A percentile compares a stretch with the other conserved stretches of the same genome.
phyloP scores from a whole-genome alignment of 108 stramenopile genomes.

The Cyclotella sp. region DNA sequence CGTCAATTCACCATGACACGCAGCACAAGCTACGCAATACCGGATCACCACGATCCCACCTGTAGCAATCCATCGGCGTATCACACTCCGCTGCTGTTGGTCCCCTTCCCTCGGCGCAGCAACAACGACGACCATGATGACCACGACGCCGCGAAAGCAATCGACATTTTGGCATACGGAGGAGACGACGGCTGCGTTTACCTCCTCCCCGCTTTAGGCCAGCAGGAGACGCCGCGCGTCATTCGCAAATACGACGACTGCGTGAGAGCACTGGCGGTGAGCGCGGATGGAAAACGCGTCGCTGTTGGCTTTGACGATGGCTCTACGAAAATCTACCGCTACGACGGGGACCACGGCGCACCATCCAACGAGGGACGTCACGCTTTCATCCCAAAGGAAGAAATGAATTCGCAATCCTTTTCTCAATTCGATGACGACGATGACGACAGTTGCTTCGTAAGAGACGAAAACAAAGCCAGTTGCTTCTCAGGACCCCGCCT shows the following conservation, averaged over 20 bases:
- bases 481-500: slow-evolving; percentile 56
- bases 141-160: too few species aligned
- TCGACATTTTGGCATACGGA: slow-evolving; percentile 68
- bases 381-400: neutral
- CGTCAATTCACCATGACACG: too few species aligned
- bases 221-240: neutral
- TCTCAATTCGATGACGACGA: slow-evolving; percentile 22
- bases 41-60: too few species aligned
- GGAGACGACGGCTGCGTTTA: slow-evolving; percentile 71
- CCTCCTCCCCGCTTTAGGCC: slow-evolving; percentile 17
- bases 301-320: slow-evolving; percentile 80
- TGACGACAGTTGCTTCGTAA: slow-evolving; percentile 20
- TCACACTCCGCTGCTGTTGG: too few species aligned
- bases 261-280: slow-evolving; percentile 67
- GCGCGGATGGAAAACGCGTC: slow-evolving; percentile 63
- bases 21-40: too few species aligned
- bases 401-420: neutral
- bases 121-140: neutral
- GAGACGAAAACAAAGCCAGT: slow-evolving; percentile 1
- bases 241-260: slow-evolving; percentile 59
- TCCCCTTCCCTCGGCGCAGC: neutral
- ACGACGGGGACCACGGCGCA: neutral
- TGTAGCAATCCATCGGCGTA: too few species aligned
- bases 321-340: slow-evolving; percentile 50
- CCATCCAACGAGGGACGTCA: neutral